Percentiles rank a stretch among this genome's conserved stretches.
Evolutionary conservation across 495 filamentous ascomycete species (phyloP).

Genomic region (Tuber umbilicatum): DNA sequence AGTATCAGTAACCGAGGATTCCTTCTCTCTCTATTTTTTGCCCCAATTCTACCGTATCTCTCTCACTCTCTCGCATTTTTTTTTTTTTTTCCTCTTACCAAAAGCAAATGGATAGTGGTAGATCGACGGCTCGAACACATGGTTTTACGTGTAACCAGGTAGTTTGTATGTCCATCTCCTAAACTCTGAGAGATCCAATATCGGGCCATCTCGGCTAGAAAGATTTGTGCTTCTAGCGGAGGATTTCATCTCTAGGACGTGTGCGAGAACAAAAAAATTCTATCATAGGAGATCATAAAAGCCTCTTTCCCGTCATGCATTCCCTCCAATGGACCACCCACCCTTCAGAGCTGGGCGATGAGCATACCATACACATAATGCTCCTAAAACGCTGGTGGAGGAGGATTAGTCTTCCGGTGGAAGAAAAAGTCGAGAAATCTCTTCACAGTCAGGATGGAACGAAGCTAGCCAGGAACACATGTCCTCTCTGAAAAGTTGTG

Average conservation of each 20-base stretch:
- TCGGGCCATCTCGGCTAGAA: not conserved
- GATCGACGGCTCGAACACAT: slow-evolving; percentile 2
- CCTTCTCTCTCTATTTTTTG: too few relatives aligned
- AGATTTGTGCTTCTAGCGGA: slow-evolving; percentile 1
- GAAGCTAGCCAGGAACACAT: slow-evolving; percentile 22
- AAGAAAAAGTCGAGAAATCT: not conserved
- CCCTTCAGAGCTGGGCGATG: not conserved
- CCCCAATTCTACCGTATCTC: too few relatives aligned
- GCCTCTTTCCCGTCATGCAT: not conserved
- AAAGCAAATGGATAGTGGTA: not conserved
- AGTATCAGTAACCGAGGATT: not conserved
- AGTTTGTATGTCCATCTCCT: not conserved
- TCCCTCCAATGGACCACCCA: not conserved
- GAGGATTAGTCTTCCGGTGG: not conserved
- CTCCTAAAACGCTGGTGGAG: not conserved
- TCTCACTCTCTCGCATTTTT: too few relatives aligned
- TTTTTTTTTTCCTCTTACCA: not conserved
- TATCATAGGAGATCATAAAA: not conserved
- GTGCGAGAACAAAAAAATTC: not conserved
- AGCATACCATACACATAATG: not conserved
- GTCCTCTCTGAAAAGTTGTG: slow-evolving; percentile 10
- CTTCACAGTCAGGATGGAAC: not conserved
- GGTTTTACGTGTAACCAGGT: not conserved
- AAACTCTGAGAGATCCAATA: not conserved
- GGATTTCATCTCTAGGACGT: not conserved